Evolutionary conservation across 768 basidiomycete genomes (phyloP).

Genomic region (Lentinula sp.): DNA sequence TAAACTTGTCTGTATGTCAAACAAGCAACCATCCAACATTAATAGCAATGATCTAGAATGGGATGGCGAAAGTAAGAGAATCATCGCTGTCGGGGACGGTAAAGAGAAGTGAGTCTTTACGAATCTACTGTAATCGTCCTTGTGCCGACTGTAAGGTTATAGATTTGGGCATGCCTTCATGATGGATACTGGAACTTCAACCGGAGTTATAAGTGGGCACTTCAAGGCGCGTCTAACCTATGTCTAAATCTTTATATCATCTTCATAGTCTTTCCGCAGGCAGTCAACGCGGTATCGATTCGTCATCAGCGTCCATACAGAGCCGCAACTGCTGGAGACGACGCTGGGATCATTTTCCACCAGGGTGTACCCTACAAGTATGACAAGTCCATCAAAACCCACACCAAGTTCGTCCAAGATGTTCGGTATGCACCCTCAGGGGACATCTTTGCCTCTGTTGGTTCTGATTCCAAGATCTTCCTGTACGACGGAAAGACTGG

Average conservation of each 20-base stretch:
- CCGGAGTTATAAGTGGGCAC: constrained; percentile 87
- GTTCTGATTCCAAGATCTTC: constrained; percentile 83
- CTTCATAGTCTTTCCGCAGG: constrained; percentile 28
- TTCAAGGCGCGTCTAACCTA: constrained; percentile 52
- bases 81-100: constrained; percentile 91
- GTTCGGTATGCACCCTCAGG: constrained; percentile 80
- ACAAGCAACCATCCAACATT: background rate
- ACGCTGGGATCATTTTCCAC: constrained; percentile 75
- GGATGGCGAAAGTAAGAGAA: constrained; percentile 96
- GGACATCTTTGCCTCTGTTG: constrained; percentile 80
- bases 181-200: constrained; percentile 77
- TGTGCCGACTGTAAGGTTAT: background rate
- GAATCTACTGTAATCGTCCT: background rate
- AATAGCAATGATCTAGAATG: constrained; percentile 87
- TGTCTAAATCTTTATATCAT: background rate
- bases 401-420: constrained; percentile 91
- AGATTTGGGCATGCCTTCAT: constrained; percentile 84
- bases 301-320: constrained; percentile 86
- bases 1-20: background rate
- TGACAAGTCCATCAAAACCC: constrained; percentile 83
- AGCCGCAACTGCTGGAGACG: constrained; percentile 85
- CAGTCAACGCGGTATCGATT: constrained; percentile 84
- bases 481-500: constrained; percentile 89
- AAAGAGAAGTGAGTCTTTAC: constrained; percentile 61
- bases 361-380: constrained; percentile 90